A percentile compares a stretch with the other conserved stretches of the same genome.
Evolutionary conservation across 2,329 filamentous ascomycete genomes (phyloP).

Genomic region (Colletotrichum agaves): DNA sequence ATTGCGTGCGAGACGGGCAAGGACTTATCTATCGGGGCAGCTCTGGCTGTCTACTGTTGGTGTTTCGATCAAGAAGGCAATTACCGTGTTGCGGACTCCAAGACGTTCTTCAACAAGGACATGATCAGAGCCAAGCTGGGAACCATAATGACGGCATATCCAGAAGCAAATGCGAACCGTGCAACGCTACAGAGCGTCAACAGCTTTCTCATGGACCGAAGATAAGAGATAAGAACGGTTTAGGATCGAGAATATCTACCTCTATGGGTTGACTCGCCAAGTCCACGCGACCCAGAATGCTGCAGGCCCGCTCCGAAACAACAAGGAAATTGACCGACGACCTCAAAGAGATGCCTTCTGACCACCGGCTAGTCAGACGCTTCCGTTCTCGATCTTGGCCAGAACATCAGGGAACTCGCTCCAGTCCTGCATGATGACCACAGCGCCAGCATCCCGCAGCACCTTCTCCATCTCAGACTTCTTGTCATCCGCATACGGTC

Average conservation of each 20-base stretch:
- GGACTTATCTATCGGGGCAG: constrained; percentile 82
- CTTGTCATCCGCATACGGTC: constrained; percentile 74
- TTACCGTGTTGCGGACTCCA: constrained; percentile 41
- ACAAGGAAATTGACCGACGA: neutral
- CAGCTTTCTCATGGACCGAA: constrained; percentile 79
- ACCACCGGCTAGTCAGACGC: constrained; percentile 37
- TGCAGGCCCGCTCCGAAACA: neutral
- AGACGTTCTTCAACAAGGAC: constrained; percentile 71
- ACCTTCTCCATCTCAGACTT: constrained; percentile 72
- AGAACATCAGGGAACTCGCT: constrained; percentile 62
- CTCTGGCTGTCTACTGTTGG: constrained; percentile 80
- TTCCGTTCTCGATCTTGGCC: constrained; percentile 51
- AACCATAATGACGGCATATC: constrained; percentile 83
- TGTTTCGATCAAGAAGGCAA: constrained; percentile 74
- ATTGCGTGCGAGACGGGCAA: constrained; percentile 81
- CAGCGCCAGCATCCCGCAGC: constrained; percentile 70
- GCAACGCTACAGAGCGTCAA: constrained; percentile 92
- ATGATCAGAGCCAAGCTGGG: constrained; percentile 81
- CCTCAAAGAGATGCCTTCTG: constrained; percentile 28
- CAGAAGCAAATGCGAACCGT: constrained; percentile 84
- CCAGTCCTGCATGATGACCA: constrained; percentile 71
- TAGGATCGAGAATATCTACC: neutral
- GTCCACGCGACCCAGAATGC: neutral
- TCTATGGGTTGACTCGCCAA: neutral
- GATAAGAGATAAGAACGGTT: constrained; percentile 43